A percentile compares a stretch with the other conserved stretches of the same genome.
Conservation (phyloP, 257 asterid species). For the Voacanga thouarsii region DNA sequence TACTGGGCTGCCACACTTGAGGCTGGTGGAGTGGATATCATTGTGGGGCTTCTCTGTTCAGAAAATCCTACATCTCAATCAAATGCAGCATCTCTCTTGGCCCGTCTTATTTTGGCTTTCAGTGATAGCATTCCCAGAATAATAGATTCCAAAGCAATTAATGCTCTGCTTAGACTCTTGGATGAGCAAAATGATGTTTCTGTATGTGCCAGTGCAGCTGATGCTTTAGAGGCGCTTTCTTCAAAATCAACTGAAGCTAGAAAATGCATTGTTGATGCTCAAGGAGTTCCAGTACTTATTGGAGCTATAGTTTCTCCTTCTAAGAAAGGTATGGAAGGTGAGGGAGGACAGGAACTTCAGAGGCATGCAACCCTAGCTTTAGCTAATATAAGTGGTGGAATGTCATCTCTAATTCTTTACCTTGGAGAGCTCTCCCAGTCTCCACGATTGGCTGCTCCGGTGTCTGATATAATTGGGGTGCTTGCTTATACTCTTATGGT, state of each 20-base stretch:
- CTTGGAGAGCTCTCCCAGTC: slow-evolving; percentile 86
- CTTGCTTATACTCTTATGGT: slow-evolving; percentile 79
- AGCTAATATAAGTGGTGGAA: slow-evolving; percentile 73
- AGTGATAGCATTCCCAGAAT: slow-evolving; percentile 60
- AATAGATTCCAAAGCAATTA: slow-evolving; percentile 66
- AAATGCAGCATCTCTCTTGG: slow-evolving; percentile 86
- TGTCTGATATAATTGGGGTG: slow-evolving; percentile 83
- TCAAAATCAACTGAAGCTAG: slow-evolving; percentile 59
- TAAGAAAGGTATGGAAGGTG: slow-evolving; percentile 77
- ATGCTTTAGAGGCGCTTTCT: slow-evolving; percentile 76
- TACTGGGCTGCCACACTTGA: slow-evolving; percentile 74
- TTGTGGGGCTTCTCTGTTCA: slow-evolving; percentile 68
- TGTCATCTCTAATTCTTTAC: slow-evolving; percentile 53
- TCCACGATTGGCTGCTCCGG: slow-evolving; percentile 81
- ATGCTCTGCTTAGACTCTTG: slow-evolving; percentile 57
- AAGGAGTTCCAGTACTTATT: slow-evolving; percentile 64
- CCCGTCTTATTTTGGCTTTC: slow-evolving; percentile 57
- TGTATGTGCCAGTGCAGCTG: slow-evolving; percentile 84
- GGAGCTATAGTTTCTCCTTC: slow-evolving; percentile 83
- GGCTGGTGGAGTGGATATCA: slow-evolving; percentile 76
- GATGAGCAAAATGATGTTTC: slow-evolving; percentile 56
- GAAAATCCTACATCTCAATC: slow-evolving; percentile 62
- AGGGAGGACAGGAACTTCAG: slow-evolving; percentile 71
- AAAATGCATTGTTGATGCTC: slow-evolving; percentile 53
- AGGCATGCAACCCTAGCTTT: slow-evolving; percentile 60